These are phyloP conservation scores for Trichomonas vaginalis DNA, from an alignment of 208 protist species.

Conservation along the genomic window DNA sequence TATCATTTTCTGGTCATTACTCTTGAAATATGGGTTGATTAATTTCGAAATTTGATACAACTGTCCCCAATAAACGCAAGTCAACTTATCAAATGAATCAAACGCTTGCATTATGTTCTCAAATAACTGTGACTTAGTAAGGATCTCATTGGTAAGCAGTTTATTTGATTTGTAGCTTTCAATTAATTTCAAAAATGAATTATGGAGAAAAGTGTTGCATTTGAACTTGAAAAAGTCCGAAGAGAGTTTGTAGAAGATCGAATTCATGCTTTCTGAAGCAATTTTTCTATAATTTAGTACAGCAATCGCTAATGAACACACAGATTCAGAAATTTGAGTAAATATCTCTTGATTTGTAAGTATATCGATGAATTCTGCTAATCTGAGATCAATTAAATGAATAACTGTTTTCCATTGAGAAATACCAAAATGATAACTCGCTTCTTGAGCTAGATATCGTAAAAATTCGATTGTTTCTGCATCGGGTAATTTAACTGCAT, in stretches of 20 bases:
- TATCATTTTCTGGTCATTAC: not conserved
- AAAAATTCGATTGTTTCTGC: not conserved
- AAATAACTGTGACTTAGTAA: not conserved
- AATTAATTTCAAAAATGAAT: not conserved
- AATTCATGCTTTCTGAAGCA: not conserved
- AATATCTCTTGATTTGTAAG: not conserved
- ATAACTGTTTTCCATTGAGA: not conserved
- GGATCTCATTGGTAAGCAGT: not conserved
- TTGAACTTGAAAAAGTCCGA: not conserved
- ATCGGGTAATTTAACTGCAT: not conserved
- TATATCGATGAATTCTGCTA: not conserved
- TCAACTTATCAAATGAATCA: not conserved
- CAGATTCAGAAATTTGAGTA: not conserved
- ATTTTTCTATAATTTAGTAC: not conserved
- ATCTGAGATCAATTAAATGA: not conserved
- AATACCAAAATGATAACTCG: not conserved
- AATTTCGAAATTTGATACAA: not conserved
- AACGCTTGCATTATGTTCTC: not conserved
- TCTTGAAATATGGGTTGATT: not conserved
- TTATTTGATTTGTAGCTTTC: not conserved
- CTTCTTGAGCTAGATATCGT: not conserved
- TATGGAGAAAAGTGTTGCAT: not conserved
- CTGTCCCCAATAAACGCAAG: not conserved
- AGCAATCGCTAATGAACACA: not conserved
- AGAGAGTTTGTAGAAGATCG: not conserved